Percentiles rank a stretch among this genome's conserved stretches.
Conservation (phyloP, 2,329 filamentous ascomycete species). For the Onygenales sp. region DNA sequence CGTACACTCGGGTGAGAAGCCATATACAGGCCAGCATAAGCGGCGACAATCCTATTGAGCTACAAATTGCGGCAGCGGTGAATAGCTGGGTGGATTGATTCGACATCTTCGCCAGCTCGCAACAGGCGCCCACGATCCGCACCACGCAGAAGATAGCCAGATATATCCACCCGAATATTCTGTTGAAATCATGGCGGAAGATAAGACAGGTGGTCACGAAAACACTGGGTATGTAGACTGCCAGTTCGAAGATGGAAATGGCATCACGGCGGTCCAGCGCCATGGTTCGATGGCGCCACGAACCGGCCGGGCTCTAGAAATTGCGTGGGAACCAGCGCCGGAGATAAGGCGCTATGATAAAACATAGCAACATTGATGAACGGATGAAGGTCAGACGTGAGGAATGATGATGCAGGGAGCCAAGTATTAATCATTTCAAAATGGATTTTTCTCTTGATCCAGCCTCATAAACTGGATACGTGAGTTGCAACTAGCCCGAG, state of each 20-base stretch:
- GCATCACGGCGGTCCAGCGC: slow-evolving; percentile 22
- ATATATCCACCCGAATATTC: slow-evolving; percentile 45
- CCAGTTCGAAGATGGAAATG: slow-evolving; percentile 23
- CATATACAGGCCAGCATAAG: slow-evolving; percentile 39
- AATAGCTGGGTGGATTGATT: slow-evolving; percentile 31
- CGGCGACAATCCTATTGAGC: slow-evolving; percentile 41
- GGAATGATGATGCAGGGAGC: too few species aligned
- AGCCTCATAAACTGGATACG: too few species aligned
- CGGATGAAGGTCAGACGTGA: too few species aligned
- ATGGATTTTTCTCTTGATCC: too few species aligned
- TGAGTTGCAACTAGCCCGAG: too few species aligned
- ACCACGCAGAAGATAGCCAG: slow-evolving; percentile 44
- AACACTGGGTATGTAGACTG: slow-evolving; percentile 27
- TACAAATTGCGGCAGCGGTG: slow-evolving; percentile 34
- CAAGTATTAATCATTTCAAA: too few species aligned
- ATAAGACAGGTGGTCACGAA: slow-evolving; percentile 22
- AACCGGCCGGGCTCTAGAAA: too few species aligned
- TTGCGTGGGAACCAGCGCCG: too few species aligned
- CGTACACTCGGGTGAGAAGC: slow-evolving; percentile 30
- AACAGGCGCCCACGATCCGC: slow-evolving; percentile 41
- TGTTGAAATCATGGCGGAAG: slow-evolving; percentile 29
- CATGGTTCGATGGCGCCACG: not conserved
- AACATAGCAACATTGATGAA: too few species aligned
- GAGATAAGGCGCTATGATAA: too few species aligned
- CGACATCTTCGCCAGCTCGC: slow-evolving; percentile 42